Conservation (phyloP, 2,329 filamentous ascomycete species). For the Colletotrichum ledebouriae region DNA sequence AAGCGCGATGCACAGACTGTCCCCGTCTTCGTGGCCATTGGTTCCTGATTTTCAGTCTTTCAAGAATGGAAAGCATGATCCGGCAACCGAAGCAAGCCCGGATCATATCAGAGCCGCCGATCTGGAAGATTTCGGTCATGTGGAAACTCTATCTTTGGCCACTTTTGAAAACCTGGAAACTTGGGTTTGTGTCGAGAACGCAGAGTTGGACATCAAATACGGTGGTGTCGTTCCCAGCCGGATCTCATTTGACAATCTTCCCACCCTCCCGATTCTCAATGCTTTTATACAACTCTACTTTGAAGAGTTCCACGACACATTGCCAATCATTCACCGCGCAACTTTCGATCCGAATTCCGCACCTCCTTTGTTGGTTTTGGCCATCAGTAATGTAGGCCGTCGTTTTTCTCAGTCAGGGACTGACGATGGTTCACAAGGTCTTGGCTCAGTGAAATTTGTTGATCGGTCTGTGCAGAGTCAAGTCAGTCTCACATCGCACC, state of each 20-base stretch:
- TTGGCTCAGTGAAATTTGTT: neutral
- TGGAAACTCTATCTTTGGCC: neutral
- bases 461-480: neutral
- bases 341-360: constrained; percentile 17
- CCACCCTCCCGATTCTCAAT: neutral
- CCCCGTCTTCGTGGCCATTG: too few relatives aligned
- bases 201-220: too few relatives aligned
- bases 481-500: neutral
- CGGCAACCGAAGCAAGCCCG: too few relatives aligned
- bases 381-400: neutral
- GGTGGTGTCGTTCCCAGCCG: too few relatives aligned
- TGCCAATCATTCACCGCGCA: constrained; percentile 16
- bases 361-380: constrained; percentile 11
- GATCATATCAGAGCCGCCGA: neutral
- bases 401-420: neutral
- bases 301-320: constrained; percentile 9
- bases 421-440: neutral
- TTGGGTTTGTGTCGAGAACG: neutral
- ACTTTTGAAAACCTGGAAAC: neutral
- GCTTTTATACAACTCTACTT: constrained; percentile 28
- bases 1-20: too few relatives aligned
- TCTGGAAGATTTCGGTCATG: neutral
- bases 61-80: neutral
- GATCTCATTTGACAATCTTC: too few relatives aligned
- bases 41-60: neutral